These are phyloP conservation scores for Protea cynaroides DNA, from an alignment of 164 flowering plant genomes.

Conservation along the genomic window DNA sequence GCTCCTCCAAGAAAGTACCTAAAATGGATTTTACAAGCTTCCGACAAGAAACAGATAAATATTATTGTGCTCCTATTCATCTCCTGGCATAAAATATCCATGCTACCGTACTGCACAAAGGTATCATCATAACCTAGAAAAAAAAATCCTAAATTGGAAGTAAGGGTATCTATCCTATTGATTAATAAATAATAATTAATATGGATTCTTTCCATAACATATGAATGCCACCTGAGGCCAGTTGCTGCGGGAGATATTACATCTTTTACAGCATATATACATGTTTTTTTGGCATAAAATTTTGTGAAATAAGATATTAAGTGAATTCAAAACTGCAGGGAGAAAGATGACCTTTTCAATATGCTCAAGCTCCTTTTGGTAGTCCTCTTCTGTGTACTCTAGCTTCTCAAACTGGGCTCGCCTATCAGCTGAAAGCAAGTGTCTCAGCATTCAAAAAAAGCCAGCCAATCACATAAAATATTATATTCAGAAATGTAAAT, in stretches of 20 bases:
- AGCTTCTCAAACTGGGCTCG: constrained; percentile 89
- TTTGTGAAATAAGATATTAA: background rate
- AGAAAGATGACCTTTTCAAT: constrained; percentile 68
- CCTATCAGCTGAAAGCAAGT: constrained; percentile 76
- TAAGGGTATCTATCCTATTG: background rate
- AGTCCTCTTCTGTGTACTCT: constrained; percentile 93
- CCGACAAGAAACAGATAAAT: background rate
- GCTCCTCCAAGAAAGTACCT: no score
- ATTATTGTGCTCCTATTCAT: background rate
- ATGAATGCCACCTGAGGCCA: background rate
- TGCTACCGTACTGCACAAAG: no score
- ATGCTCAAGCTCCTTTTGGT: constrained; percentile 95
- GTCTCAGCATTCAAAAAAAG: constrained; percentile 8
- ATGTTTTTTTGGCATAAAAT: no score
- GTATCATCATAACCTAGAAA: background rate
- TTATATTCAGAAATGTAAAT: background rate
- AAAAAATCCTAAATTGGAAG: background rate
- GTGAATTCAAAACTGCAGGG: background rate
- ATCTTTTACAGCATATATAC: no score
- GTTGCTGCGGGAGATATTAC: background rate
- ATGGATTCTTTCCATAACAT: background rate
- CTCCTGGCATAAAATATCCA: background rate
- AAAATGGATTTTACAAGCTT: no score
- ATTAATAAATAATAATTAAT: no score
- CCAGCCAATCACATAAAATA: background rate